A percentile compares a stretch with the other conserved stretches of the same genome.
Evolutionary conservation across 192 early-diverging fungal genomes (phyloP).

Genomic region (Linnemannia hyalina): DNA sequence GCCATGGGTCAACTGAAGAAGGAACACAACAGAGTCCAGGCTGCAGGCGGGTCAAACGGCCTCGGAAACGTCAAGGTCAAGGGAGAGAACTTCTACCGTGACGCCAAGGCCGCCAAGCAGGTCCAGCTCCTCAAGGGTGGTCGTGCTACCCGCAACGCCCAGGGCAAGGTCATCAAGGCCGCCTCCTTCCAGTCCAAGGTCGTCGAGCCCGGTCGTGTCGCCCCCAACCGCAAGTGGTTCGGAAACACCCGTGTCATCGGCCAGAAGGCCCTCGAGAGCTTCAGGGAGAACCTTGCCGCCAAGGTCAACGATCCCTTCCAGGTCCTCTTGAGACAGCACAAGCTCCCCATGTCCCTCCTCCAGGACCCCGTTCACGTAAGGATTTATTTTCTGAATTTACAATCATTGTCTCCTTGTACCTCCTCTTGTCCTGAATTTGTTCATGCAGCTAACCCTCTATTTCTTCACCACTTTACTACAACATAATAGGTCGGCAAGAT

Average conservation of each 20-base stretch:
- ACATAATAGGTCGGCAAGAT: slow-evolving; percentile 64
- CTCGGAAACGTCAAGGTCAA: slow-evolving; percentile 85
- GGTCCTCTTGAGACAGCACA: slow-evolving; percentile 92
- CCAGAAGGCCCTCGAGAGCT: slow-evolving; percentile 92
- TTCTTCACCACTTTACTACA: neutral
- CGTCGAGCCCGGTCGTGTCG: slow-evolving; percentile 85
- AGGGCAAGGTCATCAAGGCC: slow-evolving; percentile 93
- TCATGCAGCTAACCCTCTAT: neutral
- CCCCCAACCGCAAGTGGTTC: slow-evolving; percentile 97
- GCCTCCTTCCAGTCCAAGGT: slow-evolving; percentile 89
- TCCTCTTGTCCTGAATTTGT: neutral
- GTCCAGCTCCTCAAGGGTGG: slow-evolving; percentile 96
- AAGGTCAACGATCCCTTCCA: slow-evolving; percentile 96
- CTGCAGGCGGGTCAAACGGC: slow-evolving; percentile 57
- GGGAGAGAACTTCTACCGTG: slow-evolving; percentile 99
- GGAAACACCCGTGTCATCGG: slow-evolving; percentile 98
- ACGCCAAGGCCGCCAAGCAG: slow-evolving; percentile 93
- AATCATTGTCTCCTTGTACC: neutral
- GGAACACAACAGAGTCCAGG: slow-evolving; percentile 68
- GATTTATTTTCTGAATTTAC: slow-evolving; percentile 7
- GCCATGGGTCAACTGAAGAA: slow-evolving; percentile 74
- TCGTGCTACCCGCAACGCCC: slow-evolving; percentile 81
- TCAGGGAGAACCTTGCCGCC: slow-evolving; percentile 89
- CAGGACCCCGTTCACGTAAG: slow-evolving; percentile 82
- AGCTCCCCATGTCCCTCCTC: slow-evolving; percentile 95